Evolutionary conservation across 169 alveolate genomes (phyloP), one percentile per base, ranked within the genome.

Genomic region (Eimeria praecox): DNA sequence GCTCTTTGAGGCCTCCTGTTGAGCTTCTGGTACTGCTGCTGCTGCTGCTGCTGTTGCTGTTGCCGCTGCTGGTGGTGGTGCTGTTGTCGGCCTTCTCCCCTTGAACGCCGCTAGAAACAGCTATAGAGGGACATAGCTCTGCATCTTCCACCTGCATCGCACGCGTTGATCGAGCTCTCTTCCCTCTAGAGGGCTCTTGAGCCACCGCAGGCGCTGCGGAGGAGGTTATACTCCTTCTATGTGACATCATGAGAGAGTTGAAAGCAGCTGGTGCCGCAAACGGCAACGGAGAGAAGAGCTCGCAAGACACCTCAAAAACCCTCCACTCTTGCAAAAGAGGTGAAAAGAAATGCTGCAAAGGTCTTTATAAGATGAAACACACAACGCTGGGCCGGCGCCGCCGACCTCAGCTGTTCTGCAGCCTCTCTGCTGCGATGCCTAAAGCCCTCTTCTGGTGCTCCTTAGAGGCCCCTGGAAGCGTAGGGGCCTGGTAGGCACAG

Each of bases 61-160:
- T 46, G 71, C 62, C 9, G 90, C 71, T 44, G 90, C 66, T 33
- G 90, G n/a, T 40, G 90, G 71, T 49, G 40, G 10, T 30, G 59
- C 40, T 64, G 38, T 9, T 14, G 40, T 64, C 75, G 18, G 75
- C 75, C 75, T 64, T 64, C 44, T 80, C 71, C n/a, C 6, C 42
- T 77, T n/a, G 91, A 52, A n/a, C 2, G 91, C 42, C 30, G 59
- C 52, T 52, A 30, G 91, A 75, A 27, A n/a, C 69, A 46, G 90
- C 90, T 1, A 69, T 30, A 6, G 54, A 9, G 24, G 90, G 56
- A 73, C 18, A 30, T 56, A 83, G 20, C 75, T 49, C 91, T 24
- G 71, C 75, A 49, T 52, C 91, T 35, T 30, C 91, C 91, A 83
- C 30, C 77, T 54, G 91, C 54, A 54, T 27, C 9, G 77, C 30